Percentiles rank a stretch among this genome's conserved stretches.
Evolutionary conservation across 2,329 filamentous ascomycete genomes (phyloP).

Genomic region (Xylariaceae sp.): DNA sequence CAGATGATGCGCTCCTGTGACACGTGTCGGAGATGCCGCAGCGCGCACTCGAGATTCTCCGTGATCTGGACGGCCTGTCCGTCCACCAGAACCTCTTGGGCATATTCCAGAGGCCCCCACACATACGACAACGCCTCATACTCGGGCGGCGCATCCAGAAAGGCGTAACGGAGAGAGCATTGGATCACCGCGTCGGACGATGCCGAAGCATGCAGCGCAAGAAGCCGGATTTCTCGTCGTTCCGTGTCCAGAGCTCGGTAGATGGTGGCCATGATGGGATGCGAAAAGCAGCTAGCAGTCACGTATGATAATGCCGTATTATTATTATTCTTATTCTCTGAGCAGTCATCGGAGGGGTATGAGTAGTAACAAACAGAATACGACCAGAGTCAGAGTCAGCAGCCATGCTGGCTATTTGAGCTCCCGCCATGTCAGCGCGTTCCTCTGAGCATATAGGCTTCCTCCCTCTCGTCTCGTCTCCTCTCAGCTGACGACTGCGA

Average conservation of each 20-base stretch:
- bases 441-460: too few relatives aligned
- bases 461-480: too few relatives aligned
- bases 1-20: not conserved
- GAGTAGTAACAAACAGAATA: too few relatives aligned
- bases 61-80: not conserved
- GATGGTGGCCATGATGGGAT: not conserved
- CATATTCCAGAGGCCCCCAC: not conserved
- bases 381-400: too few relatives aligned
- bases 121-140: slow-evolving; percentile 6
- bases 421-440: too few relatives aligned
- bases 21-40: not conserved
- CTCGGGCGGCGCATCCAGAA: not conserved
- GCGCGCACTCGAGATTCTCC: not conserved
- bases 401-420: too few relatives aligned
- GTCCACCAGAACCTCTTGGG: not conserved
- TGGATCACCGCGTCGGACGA: not conserved
- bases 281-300: not conserved
- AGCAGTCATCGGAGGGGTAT: too few relatives aligned
- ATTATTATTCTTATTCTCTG: too few relatives aligned
- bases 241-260: not conserved
- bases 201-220: not conserved
- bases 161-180: not conserved
- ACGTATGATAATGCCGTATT: too few relatives aligned
- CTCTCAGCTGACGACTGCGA: too few relatives aligned
- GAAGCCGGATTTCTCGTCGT: not conserved